Evolutionary conservation across 306 rosid species (phyloP).

Genomic region (Datisca glomerata): DNA sequence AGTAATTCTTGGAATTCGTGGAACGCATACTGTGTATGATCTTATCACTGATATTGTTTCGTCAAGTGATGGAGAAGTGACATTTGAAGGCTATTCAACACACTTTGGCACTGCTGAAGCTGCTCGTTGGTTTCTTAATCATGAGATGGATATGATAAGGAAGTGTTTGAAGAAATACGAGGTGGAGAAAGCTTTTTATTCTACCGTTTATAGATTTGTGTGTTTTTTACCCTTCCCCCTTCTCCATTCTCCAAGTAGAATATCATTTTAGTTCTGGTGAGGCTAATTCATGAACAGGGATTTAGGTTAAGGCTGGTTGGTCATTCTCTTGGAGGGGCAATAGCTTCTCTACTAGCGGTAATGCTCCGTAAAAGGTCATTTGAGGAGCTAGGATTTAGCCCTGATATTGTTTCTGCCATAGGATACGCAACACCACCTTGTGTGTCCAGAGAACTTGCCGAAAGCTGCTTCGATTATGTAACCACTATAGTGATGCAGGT

Average conservation of each 20-base stretch:
- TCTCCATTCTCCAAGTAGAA: not conserved
- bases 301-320: slow-evolving; percentile 88
- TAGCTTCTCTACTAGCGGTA: slow-evolving; percentile 79
- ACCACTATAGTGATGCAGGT: slow-evolving; percentile 94
- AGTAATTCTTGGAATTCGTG: slow-evolving; percentile 81
- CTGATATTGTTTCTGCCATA: slow-evolving; percentile 76
- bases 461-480: slow-evolving; percentile 72
- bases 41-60: slow-evolving; percentile 79
- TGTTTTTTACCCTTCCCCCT: slow-evolving; percentile 5
- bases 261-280: slow-evolving; percentile 15
- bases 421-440: slow-evolving; percentile 84
- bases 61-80: slow-evolving; percentile 59
- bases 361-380: slow-evolving; percentile 63
- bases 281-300: slow-evolving; percentile 71
- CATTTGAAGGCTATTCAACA: slow-evolving; percentile 76
- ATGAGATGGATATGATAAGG: slow-evolving; percentile 57
- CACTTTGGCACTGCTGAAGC: slow-evolving; percentile 91
- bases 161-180: slow-evolving; percentile 59
- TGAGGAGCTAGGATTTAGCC: slow-evolving; percentile 85
- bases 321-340: slow-evolving; percentile 97
- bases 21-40: slow-evolving; percentile 82
- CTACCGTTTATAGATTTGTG: slow-evolving; percentile 4
- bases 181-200: slow-evolving; percentile 33
- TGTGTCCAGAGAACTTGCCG: slow-evolving; percentile 79
- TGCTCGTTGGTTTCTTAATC: slow-evolving; percentile 88